Conservation (phyloP, 352 stramenopile genomes). For the Phytophthora foliorum region DNA sequence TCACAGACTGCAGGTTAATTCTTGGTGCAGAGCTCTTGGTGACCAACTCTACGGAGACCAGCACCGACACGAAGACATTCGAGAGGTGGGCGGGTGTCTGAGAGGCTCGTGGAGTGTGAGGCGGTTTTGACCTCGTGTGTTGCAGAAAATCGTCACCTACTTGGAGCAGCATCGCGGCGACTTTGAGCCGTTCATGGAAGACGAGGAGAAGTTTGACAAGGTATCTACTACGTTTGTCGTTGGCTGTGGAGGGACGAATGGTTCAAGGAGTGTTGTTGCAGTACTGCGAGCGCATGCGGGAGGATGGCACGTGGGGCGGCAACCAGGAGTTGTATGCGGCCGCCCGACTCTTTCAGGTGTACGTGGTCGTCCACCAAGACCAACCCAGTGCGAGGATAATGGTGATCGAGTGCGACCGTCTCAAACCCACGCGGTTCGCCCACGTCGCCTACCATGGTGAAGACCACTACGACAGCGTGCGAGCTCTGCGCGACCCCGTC, state of each 20-base stretch:
- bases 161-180: constrained; percentile 76
- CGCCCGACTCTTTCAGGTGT: constrained; percentile 74
- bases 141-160: constrained; percentile 75
- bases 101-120: neutral
- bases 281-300: constrained; percentile 84
- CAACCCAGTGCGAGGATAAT: constrained; percentile 50
- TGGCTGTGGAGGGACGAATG: too few relatives aligned
- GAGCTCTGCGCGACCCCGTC: constrained; percentile 54
- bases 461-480: constrained; percentile 89
- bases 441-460: constrained; percentile 78
- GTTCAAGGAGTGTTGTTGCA: constrained; percentile 15
- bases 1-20: constrained; percentile 15
- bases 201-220: constrained; percentile 90
- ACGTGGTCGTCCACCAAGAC: constrained; percentile 85
- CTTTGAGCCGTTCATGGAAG: constrained; percentile 91
- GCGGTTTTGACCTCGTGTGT: neutral
- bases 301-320: constrained; percentile 84
- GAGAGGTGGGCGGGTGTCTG: constrained; percentile 45
- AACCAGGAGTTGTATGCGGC: constrained; percentile 87
- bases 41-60: constrained; percentile 86
- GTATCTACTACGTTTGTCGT: too few relatives aligned
- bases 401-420: constrained; percentile 78
- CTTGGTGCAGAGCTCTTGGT: constrained; percentile 57
- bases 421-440: constrained; percentile 57
- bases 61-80: constrained; percentile 68